Conservation (phyloP, 2,329 filamentous ascomycete species). For the Phialophora verrucosa region DNA sequence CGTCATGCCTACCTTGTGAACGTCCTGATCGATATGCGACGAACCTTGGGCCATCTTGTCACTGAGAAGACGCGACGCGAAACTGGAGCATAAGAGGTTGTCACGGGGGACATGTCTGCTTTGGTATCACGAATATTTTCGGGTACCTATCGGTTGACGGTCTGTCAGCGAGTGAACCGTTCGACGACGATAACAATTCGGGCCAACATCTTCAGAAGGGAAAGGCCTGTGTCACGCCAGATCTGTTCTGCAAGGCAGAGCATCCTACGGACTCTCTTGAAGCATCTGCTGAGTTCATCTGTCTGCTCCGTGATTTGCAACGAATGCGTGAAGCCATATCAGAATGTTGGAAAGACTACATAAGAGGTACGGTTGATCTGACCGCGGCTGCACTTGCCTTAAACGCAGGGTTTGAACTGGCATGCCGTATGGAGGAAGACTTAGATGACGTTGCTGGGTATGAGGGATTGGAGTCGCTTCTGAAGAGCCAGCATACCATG, state of each 20-base stretch:
- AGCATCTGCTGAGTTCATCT: background rate
- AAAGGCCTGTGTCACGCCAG: background rate
- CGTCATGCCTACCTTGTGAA: background rate
- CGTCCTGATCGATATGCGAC: background rate
- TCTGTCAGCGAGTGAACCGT: background rate
- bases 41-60: background rate
- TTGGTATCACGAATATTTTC: background rate
- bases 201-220: background rate
- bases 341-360: too few relatives aligned
- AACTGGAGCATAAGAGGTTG: background rate
- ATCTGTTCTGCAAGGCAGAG: background rate
- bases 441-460: too few relatives aligned
- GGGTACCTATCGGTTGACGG: background rate
- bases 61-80: background rate
- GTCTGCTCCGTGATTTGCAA: background rate
- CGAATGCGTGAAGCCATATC: too few relatives aligned
- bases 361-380: too few relatives aligned
- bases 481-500: too few relatives aligned
- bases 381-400: too few relatives aligned
- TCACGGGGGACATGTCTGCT: background rate
- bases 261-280: background rate
- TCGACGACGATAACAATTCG: background rate
- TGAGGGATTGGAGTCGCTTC: too few relatives aligned
- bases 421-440: too few relatives aligned
- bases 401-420: too few relatives aligned